A percentile compares a stretch with the other conserved stretches of the same genome.
phyloP scores from a whole-genome alignment of 331 rosid species.

The Spiraea crenata region DNA sequence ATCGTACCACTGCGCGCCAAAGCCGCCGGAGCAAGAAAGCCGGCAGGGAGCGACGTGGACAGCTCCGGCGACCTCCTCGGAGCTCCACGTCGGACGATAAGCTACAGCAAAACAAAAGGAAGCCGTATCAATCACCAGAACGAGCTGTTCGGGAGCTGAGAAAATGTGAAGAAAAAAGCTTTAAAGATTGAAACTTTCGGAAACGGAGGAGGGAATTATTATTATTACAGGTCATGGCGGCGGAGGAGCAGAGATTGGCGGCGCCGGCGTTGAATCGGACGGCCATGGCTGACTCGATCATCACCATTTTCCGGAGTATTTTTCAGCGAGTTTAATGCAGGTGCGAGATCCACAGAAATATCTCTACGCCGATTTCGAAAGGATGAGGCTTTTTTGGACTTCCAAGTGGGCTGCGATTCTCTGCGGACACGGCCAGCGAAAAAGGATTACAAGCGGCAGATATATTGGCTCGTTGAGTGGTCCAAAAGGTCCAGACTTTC shows the following conservation, averaged over 20 bases:
- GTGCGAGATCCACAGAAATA: constrained; percentile 28
- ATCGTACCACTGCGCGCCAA: constrained; percentile 45
- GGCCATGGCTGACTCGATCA: constrained; percentile 66
- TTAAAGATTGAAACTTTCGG: background rate
- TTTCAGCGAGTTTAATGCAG: background rate
- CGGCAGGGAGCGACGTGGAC: constrained; percentile 44
- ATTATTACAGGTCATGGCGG: constrained; percentile 35
- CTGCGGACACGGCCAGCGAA: background rate
- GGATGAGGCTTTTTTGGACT: constrained; percentile 11
- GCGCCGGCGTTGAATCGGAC: constrained; percentile 49
- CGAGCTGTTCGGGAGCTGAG: background rate
- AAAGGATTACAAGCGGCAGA: background rate
- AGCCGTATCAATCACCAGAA: background rate
- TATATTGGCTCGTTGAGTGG: no score
- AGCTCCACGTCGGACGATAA: constrained; percentile 54
- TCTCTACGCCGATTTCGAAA: background rate
- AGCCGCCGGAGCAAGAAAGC: constrained; percentile 44
- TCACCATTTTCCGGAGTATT: constrained; percentile 21
- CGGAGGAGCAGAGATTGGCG: constrained; percentile 41
- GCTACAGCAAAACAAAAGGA: constrained; percentile 22
- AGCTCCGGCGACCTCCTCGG: constrained; percentile 39
- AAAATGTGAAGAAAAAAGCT: background rate
- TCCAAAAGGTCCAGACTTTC: no score
- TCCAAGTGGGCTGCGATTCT: background rate
- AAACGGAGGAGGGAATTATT: constrained; percentile 12